Evolutionary conservation across 2,329 filamentous ascomycete genomes (phyloP), one percentile per base, ranked within the genome.

Genomic region (Colletotrichum sublineola): DNA sequence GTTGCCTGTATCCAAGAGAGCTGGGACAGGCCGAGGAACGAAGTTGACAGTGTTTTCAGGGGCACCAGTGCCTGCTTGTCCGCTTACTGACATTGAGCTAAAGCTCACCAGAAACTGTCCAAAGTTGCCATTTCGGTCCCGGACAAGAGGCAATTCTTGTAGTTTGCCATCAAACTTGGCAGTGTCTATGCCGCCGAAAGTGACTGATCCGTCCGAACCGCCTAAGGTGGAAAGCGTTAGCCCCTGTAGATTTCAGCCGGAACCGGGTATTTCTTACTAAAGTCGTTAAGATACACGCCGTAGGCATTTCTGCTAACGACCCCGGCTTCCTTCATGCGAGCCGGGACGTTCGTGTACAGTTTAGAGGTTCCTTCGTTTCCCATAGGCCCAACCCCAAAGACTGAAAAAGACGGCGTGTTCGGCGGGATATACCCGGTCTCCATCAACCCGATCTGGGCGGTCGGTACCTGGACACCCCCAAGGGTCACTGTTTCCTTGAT

Each of bases 121-220:
- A 12, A 56, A 24, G 0, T 44, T 31, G 48, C 42, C 52, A 20
- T 44, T 36, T 8, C 29, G 14, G 5, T 24, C 50, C n/a, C 29
- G 55, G 14, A 60, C 42, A 3, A 60, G 40, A 12, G 57, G 65
- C 2, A 73, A 20, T 9, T 58, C 50, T 8, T 64, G 65, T n/a
- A 73, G 53, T 15, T 63, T 42, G 44, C 67, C 70, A 2, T 68
- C 67, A 56, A 69, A 68, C 42, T 68, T 63, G 40, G 67, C 70
- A 2, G 70, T 68, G 33, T 73, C 70, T 18, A 73, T 57, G 29
- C 66, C 70, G 6, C 70, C 70, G 29, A 69, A 73, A 20, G 63
- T 48, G 60, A 73, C 40, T 1, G 57, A 63, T 24, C 66, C 70
- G 24, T 65, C 63, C n/a, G 61, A 46, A 6, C 58, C 52, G 33